phyloP scores from a whole-genome alignment of 257 asterid species.

The Solanum corneliomulleri region DNA sequence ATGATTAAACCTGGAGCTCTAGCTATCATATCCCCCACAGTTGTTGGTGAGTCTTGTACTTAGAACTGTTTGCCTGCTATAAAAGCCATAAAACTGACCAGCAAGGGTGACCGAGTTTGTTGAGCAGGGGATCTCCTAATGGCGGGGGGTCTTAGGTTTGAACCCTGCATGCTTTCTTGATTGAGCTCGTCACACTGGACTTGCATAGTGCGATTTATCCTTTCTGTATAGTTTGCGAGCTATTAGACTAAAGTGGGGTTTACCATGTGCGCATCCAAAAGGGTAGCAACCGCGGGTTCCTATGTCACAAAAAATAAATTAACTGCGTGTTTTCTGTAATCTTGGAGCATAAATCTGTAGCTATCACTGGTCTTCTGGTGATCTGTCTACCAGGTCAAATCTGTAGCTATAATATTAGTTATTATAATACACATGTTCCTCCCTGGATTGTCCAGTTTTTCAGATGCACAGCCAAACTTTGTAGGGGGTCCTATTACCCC shows the following conservation, averaged over 20 bases:
- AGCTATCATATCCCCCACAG: slow-evolving; percentile 90
- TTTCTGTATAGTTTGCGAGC: neutral
- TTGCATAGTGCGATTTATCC: neutral
- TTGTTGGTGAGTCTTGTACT: slow-evolving; percentile 43
- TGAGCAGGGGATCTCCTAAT: neutral
- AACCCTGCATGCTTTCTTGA: neutral
- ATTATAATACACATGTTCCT: neutral
- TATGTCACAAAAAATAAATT: neutral
- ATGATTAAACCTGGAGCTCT: slow-evolving; percentile 98
- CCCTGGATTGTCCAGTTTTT: neutral
- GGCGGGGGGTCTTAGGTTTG: neutral
- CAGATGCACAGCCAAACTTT: neutral
- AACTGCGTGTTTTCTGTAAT: neutral
- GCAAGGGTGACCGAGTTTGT: neutral
- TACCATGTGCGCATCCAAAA: neutral
- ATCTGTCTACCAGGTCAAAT: neutral
- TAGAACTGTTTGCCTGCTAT: neutral
- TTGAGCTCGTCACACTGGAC: neutral
- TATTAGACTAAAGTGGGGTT: neutral
- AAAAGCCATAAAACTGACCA: neutral
- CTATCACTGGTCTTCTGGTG: neutral
- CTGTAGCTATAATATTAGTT: neutral
- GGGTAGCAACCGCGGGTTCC: neutral
- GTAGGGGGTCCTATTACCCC: neutral
- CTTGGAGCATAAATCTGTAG: neutral